Conservation (phyloP, 257 asterid species). For the Solanum peruvianum region DNA sequence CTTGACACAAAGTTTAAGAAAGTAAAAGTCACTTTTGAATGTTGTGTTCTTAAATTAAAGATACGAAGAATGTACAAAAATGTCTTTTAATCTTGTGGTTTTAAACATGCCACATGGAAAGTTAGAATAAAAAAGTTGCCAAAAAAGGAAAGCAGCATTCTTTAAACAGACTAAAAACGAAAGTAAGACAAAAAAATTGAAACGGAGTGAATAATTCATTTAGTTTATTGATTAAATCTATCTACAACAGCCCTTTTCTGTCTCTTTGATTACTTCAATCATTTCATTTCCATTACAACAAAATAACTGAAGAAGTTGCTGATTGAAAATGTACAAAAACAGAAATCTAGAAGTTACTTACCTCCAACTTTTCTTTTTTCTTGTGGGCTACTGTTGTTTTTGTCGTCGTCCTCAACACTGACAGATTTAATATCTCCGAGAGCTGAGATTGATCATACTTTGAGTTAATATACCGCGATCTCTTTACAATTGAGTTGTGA, state of each 20-base stretch:
- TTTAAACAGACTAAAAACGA: neutral
- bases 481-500: neutral
- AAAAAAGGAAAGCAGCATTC: neutral
- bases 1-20: neutral
- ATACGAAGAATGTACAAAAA: neutral
- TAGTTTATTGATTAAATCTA: neutral
- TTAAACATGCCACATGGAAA: neutral
- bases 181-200: neutral
- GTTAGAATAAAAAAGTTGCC: neutral
- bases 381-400: conserved; percentile 9
- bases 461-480: neutral
- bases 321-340: neutral
- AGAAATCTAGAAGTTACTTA: conserved; percentile 12
- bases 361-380: conserved; percentile 22
- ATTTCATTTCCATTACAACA: neutral
- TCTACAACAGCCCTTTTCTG: neutral
- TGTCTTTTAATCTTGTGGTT: neutral
- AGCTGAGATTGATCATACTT: conserved; percentile 28
- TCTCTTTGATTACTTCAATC: neutral
- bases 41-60: neutral
- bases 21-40: neutral
- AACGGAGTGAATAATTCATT: neutral
- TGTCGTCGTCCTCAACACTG: conserved; percentile 23
- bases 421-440: conserved; percentile 53
- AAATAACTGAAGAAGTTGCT: neutral